Percentiles rank a stretch among this genome's conserved stretches.
phyloP scores from a whole-genome alignment of 2,329 filamentous ascomycete genomes.

The Chrysoporthe austroafricana region DNA sequence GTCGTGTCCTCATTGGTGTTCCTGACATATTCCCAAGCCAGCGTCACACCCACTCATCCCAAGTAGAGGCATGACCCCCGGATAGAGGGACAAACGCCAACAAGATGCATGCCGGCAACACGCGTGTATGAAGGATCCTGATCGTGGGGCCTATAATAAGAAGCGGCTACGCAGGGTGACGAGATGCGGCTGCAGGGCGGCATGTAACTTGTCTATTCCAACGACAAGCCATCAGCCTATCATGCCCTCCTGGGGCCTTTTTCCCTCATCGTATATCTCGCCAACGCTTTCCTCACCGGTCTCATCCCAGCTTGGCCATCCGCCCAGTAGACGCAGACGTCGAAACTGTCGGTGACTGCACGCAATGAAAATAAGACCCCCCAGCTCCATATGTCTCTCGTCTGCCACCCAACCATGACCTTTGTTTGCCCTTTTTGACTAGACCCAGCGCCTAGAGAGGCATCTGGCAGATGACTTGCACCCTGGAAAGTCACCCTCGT shows the following conservation, averaged over 20 bases:
- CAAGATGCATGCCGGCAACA: not conserved
- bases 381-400: not conserved
- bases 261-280: constrained; percentile 9
- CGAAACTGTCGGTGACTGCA: constrained; percentile 10
- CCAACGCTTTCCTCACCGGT: not conserved
- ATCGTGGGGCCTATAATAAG: constrained; percentile 25
- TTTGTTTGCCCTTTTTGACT: not conserved
- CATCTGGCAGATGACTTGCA: not conserved
- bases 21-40: no score
- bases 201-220: constrained; percentile 29
- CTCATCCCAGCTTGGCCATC: not conserved
- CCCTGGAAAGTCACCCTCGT: constrained; percentile 1
- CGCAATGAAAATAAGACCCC: not conserved
- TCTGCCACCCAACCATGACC: constrained; percentile 8
- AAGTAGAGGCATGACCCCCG: not conserved
- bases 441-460: constrained; percentile 18
- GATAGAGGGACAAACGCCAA: not conserved
- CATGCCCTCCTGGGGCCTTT: not conserved
- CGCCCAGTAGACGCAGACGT: not conserved
- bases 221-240: constrained; percentile 27
- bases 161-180: constrained; percentile 23
- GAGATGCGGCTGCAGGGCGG: constrained; percentile 29
- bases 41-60: no score
- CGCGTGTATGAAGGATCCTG: no score
- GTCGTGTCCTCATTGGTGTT: not conserved